These are phyloP conservation scores for Ogataea saltuana DNA, from an alignment of 805 yeast species.

Conservation along the genomic window DNA sequence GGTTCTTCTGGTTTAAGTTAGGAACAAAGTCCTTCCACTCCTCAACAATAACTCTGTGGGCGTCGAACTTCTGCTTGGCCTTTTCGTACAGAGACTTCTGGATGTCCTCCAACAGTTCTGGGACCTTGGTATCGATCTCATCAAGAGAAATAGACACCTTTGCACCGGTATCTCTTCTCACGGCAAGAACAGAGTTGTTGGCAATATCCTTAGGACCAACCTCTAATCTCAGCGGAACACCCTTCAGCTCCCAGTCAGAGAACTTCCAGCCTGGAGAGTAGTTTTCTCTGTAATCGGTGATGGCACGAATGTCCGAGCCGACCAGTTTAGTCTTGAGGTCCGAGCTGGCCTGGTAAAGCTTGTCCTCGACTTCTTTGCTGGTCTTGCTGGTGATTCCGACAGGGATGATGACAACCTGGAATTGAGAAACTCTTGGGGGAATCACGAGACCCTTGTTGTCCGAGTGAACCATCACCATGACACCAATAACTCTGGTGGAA, in stretches of 20 bases:
- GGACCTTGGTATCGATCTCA: slow-evolving; percentile 64
- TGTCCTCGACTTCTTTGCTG: slow-evolving; percentile 67
- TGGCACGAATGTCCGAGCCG: slow-evolving; percentile 67
- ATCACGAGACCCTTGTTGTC: slow-evolving; percentile 97
- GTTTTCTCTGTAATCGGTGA: slow-evolving; percentile 87
- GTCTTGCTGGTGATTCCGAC: slow-evolving; percentile 93
- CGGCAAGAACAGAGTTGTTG: slow-evolving; percentile 77
- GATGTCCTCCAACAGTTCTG: slow-evolving; percentile 77
- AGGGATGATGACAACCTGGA: slow-evolving; percentile 90
- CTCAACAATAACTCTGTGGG: slow-evolving; percentile 77
- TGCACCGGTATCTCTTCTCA: slow-evolving; percentile 87
- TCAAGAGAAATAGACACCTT: slow-evolving; percentile 68
- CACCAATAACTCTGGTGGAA: slow-evolving; percentile 98
- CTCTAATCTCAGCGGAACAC: slow-evolving; percentile 91
- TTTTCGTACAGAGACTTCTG: slow-evolving; percentile 70
- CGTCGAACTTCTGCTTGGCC: slow-evolving; percentile 82
- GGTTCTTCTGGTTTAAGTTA: slow-evolving; percentile 85
- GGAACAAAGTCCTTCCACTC: slow-evolving; percentile 94
- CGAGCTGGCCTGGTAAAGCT: slow-evolving; percentile 69
- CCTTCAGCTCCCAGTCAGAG: slow-evolving; percentile 95
- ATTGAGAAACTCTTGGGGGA: slow-evolving; percentile 95
- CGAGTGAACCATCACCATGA: slow-evolving; percentile 98
- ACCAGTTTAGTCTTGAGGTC: slow-evolving; percentile 63
- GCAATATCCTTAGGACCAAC: slow-evolving; percentile 95
- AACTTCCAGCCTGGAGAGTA: slow-evolving; percentile 99